phyloP scores from a whole-genome alignment of 371 early-diverging fungal species.

The Rhizopus delemar region DNA sequence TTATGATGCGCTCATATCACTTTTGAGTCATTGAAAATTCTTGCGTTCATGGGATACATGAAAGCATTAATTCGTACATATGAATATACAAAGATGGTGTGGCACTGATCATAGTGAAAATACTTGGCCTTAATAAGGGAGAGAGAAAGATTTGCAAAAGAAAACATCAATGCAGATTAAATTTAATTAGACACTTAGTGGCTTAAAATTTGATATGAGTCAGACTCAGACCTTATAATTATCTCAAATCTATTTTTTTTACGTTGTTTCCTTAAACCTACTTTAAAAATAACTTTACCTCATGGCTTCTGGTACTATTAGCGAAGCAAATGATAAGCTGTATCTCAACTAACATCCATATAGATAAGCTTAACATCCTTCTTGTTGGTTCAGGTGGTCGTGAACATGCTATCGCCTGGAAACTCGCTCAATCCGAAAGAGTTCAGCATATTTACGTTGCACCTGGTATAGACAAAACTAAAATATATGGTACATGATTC shows the following conservation, averaged over 20 bases:
- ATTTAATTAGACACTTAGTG: constrained; percentile 7
- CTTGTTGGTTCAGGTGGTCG: constrained; percentile 95
- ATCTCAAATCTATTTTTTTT: constrained; percentile 8
- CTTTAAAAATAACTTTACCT: constrained; percentile 1
- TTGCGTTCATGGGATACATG: too few species aligned
- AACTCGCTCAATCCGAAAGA: constrained; percentile 73
- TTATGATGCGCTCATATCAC: neutral
- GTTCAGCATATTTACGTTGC: constrained; percentile 88
- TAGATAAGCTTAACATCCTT: constrained; percentile 74
- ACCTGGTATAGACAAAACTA: constrained; percentile 66
- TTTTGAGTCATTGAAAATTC: too few species aligned
- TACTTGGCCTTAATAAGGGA: too few species aligned
- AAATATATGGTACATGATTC: constrained; percentile 1
- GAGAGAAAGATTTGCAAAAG: neutral
- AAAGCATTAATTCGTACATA: too few species aligned
- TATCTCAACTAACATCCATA: neutral
- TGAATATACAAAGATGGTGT: too few species aligned
- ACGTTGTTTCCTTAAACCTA: constrained; percentile 10
- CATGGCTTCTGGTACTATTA: constrained; percentile 26
- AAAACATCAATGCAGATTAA: constrained; percentile 4
- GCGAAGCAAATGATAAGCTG: neutral
- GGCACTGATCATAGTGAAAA: too few species aligned
- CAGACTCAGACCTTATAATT: constrained; percentile 22
- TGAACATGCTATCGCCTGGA: constrained; percentile 96
- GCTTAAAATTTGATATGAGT: constrained; percentile 34